Evolutionary conservation across 805 yeast genomes (phyloP).

Genomic region (Cyberlindnera bimundalis): DNA sequence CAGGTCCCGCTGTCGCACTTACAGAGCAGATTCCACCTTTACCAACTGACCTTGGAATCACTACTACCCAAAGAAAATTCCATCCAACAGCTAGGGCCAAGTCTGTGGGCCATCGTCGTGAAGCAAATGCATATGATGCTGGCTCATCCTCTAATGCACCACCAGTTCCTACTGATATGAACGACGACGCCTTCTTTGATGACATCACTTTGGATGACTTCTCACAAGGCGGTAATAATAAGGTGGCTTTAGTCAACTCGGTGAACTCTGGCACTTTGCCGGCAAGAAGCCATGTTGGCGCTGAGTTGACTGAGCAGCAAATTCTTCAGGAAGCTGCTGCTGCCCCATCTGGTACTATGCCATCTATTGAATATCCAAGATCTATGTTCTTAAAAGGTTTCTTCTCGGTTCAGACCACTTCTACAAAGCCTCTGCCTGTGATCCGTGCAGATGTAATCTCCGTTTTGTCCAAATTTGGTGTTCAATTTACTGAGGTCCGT

Average conservation of each 20-base stretch:
- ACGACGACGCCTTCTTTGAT: constrained; percentile 45
- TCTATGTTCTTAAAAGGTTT: constrained; percentile 90
- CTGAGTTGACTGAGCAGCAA: constrained; percentile 44
- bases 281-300: constrained; percentile 8
- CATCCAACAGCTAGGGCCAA: constrained; percentile 90
- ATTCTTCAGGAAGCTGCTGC: constrained; percentile 45
- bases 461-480: constrained; percentile 72
- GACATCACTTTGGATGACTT: constrained; percentile 62
- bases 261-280: constrained; percentile 13
- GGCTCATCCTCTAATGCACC: constrained; percentile 21
- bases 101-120: constrained; percentile 79
- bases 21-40: constrained; percentile 11
- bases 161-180: constrained; percentile 31
- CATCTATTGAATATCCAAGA: constrained; percentile 89
- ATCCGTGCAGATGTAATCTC: constrained; percentile 81
- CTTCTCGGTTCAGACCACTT: constrained; percentile 91
- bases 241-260: constrained; percentile 20
- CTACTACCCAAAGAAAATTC: constrained; percentile 29
- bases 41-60: constrained; percentile 1
- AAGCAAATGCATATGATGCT: constrained; percentile 22
- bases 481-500: constrained; percentile 80
- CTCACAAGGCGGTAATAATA: constrained; percentile 14
- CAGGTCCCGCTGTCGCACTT: constrained; percentile 13
- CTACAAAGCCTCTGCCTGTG: constrained; percentile 86
- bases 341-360: constrained; percentile 80